Evolutionary conservation across 495 filamentous ascomycete genomes (phyloP).

Genomic region (Massariosphaeria phaeospora): DNA sequence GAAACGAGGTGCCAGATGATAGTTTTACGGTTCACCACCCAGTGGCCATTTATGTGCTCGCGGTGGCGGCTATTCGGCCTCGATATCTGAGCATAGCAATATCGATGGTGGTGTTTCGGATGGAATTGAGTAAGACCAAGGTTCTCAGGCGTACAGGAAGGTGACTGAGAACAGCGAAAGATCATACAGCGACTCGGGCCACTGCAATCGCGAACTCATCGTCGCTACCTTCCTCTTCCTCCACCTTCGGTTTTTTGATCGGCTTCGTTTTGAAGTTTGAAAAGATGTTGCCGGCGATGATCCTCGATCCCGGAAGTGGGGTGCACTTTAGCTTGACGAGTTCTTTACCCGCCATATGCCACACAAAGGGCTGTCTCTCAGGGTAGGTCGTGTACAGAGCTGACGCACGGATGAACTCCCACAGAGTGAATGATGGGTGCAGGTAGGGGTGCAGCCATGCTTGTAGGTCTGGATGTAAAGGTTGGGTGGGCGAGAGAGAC

Average conservation of each 20-base stretch:
- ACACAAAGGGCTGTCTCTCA: slow-evolving; percentile 16
- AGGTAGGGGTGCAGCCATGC: slow-evolving; percentile 3
- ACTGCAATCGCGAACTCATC: slow-evolving; percentile 14
- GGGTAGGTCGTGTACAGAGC: slow-evolving; percentile 15
- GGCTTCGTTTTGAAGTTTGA: slow-evolving; percentile 6
- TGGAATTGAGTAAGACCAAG: too few relatives aligned
- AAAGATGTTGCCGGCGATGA: not conserved
- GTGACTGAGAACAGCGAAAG: too few relatives aligned
- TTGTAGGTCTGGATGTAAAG: not conserved
- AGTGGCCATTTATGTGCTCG: too few relatives aligned
- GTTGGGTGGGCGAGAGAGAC: not conserved
- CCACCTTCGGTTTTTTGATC: not conserved
- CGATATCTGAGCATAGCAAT: too few relatives aligned
- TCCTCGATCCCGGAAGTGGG: not conserved
- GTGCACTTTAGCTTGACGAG: slow-evolving; percentile 27
- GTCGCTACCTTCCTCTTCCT: slow-evolving; percentile 12
- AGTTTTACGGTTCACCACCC: too few relatives aligned
- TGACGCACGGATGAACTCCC: slow-evolving; percentile 27
- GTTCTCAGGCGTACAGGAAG: too few relatives aligned
- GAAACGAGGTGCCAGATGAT: too few relatives aligned
- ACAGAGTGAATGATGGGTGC: slow-evolving; percentile 1
- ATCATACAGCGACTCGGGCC: too few relatives aligned
- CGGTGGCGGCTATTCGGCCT: too few relatives aligned
- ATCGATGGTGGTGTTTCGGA: too few relatives aligned
- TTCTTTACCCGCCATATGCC: slow-evolving; percentile 27